These are phyloP conservation scores for Suillus weaverae DNA, from an alignment of 768 basidiomycete genomes.

Conservation along the genomic window DNA sequence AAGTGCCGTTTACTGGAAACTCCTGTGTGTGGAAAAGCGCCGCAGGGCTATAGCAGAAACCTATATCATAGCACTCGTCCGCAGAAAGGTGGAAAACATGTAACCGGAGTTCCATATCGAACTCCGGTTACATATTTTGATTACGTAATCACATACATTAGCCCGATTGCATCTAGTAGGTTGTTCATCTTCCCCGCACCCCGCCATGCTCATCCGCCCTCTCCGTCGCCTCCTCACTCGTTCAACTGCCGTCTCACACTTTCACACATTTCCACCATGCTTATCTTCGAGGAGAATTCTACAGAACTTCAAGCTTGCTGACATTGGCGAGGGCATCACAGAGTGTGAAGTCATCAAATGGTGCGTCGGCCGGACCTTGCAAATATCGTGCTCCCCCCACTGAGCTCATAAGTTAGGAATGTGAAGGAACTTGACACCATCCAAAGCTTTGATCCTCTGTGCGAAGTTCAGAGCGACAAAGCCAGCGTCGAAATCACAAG, in stretches of 20 bases:
- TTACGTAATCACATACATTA: background rate
- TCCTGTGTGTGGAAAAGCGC: background rate
- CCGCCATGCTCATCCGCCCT: slow-evolving; percentile 12
- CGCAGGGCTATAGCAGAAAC: background rate
- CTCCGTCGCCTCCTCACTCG: slow-evolving; percentile 25
- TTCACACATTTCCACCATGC: slow-evolving; percentile 36
- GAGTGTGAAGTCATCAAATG: slow-evolving; percentile 89
- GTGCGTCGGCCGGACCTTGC: slow-evolving; percentile 46
- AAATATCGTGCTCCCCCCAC: background rate
- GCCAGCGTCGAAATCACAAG: slow-evolving; percentile 90
- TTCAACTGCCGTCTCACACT: slow-evolving; percentile 31
- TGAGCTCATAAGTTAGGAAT: slow-evolving; percentile 45
- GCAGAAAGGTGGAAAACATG: background rate
- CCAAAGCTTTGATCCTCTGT: slow-evolving; percentile 68
- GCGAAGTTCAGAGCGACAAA: slow-evolving; percentile 90
- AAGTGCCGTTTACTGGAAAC: background rate
- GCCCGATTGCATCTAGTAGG: slow-evolving; percentile 8
- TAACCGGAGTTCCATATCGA: too few relatives aligned
- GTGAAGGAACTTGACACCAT: slow-evolving; percentile 53
- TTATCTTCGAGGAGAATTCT: slow-evolving; percentile 37
- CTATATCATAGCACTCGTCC: background rate
- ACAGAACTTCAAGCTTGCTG: slow-evolving; percentile 76
- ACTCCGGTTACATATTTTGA: background rate
- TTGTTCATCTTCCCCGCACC: slow-evolving; percentile 5
- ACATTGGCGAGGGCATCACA: slow-evolving; percentile 90